These are phyloP conservation scores for Pisolithus sp. DNA, from an alignment of 768 basidiomycete species.

Conservation along the genomic window DNA sequence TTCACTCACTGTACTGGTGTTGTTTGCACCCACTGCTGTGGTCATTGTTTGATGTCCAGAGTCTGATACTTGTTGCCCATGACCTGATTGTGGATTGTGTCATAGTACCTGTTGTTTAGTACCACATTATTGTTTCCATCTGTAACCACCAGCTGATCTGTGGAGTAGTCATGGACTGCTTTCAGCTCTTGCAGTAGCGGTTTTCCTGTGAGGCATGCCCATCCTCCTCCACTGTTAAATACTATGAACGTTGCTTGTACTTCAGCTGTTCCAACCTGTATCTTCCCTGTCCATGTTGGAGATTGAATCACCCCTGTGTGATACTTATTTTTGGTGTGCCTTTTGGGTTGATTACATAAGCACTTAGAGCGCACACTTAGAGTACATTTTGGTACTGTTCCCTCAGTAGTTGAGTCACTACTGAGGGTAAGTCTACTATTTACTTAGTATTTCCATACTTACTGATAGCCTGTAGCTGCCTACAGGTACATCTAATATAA, in stretches of 20 bases:
- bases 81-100: neutral
- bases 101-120: neutral
- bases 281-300: neutral
- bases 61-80: neutral
- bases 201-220: conserved; percentile 25
- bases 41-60: neutral
- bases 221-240: conserved; percentile 16
- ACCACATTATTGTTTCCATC: neutral
- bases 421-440: no score
- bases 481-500: no score
- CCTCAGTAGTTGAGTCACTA: no score
- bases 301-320: no score
- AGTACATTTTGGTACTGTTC: no score
- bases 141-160: conserved; percentile 2
- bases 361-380: no score
- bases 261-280: neutral
- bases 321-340: no score
- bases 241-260: neutral
- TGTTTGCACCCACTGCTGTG: no score
- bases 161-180: conserved; percentile 20
- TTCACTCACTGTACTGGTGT: no score
- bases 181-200: conserved; percentile 15
- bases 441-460: no score
- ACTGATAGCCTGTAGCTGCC: no score
- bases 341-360: no score